These are phyloP conservation scores for Coemansia sp. DNA, from an alignment of 192 early-diverging fungal genomes.

Conservation along the genomic window DNA sequence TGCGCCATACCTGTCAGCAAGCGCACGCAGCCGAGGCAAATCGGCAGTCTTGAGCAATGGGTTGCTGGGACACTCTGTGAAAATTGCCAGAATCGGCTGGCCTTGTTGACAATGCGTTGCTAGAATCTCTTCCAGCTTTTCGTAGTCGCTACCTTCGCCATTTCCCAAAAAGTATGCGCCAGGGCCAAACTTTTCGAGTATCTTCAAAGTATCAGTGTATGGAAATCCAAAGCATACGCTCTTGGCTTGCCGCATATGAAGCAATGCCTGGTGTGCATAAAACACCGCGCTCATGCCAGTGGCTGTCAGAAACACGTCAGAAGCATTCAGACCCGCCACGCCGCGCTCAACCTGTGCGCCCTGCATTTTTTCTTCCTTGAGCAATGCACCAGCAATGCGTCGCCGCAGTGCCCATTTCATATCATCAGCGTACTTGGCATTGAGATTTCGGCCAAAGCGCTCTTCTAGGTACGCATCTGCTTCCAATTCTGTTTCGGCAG, in stretches of 20 bases:
- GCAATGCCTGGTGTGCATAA: conserved; percentile 72
- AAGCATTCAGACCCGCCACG: conserved; percentile 57
- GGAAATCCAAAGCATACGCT: conserved; percentile 94
- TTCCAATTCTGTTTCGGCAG: conserved; percentile 29
- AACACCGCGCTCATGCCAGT: conserved; percentile 95
- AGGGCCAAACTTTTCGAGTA: conserved; percentile 90
- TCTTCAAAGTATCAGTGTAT: conserved; percentile 96
- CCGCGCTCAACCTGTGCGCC: conserved; percentile 54
- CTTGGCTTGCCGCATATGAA: conserved; percentile 56
- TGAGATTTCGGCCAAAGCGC: conserved; percentile 89
- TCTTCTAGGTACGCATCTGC: conserved; percentile 76
- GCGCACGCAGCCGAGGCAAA: conserved; percentile 63
- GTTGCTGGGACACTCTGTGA: conserved; percentile 94
- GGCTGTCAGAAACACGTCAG: conserved; percentile 85
- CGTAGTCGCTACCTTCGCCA: conserved; percentile 73
- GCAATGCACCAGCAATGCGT: conserved; percentile 79
- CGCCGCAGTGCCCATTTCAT: conserved; percentile 73
- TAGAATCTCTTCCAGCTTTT: conserved; percentile 65
- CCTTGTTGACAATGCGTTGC: conserved; percentile 22
- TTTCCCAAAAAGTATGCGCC: conserved; percentile 87
- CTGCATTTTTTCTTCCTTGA: conserved; percentile 43
- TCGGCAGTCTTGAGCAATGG: conserved; percentile 85
- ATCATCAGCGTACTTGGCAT: conserved; percentile 62
- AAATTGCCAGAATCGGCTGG: conserved; percentile 70
- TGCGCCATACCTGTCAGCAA: conserved; percentile 75